Base-by-base conservation (phyloP, 768 basidiomycete species). In the Harrya chromipes region DNA sequence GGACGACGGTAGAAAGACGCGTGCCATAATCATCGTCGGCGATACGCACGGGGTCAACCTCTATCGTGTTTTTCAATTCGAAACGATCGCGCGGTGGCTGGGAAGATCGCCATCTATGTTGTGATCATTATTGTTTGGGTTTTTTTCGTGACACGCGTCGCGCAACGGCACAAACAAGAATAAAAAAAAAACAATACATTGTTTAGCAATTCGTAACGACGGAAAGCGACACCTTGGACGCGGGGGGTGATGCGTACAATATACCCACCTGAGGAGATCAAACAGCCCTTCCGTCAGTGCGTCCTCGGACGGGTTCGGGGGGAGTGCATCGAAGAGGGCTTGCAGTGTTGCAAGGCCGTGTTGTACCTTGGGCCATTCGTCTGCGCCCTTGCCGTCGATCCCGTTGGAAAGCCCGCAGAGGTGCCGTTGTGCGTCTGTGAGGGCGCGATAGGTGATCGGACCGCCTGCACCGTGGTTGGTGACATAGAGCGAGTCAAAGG, bases 401-500 rank as follows among this genome's bases (percentile, higher is more conserved):
- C 87, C 88, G 59, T 91, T 91, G 29, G 90, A 90, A 36, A 92
- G 66, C 2, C 79, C 85, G 3, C 83, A 82, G 53, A 73, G 76
- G 36, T 59, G 60, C 45, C 74, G 64, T 57, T 89, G 82, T 13
- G 68, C 63, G 17, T 65, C 57, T 4, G 73, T 67, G n/a, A 89
- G 76, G 17, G 76, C 55, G 4, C 85, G 82, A 38, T 74, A 66
- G 26, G 70, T 70, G 57, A 91, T 72, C 20, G 57, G 59, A 19
- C 85, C 82, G 31, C 86, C 84, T 20, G 78, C 84, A 27, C 90
- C 90, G 50, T 70, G 75, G 65, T 92, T 92, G 27, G 87, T 87
- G 46, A 85, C 75, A 54, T 81, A 72, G 24, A 72, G 66, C 16
- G 78, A 74, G 57, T 82, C 78, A 62, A 82, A 84, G 23, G 65